Base-by-base conservation (phyloP, 768 basidiomycete species). In the Boletus sensibilis region DNA sequence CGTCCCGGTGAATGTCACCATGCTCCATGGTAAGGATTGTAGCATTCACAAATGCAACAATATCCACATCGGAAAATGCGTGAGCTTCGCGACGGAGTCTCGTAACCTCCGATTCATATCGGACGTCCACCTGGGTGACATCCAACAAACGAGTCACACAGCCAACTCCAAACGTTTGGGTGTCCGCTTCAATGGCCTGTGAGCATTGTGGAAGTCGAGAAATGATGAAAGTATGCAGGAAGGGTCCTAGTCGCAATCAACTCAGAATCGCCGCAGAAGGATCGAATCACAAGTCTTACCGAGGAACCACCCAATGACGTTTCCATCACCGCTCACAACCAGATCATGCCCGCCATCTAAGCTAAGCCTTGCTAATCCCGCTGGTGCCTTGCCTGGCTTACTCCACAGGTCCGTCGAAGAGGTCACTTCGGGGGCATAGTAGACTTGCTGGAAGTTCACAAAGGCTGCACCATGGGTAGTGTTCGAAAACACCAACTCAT, bases 271-370 rank as follows among this genome's bases (percentile, higher is more conserved):
- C 37, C 11, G 29, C 45, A 41, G 48, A 49, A 18, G 29, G 2
- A 16, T 40, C n/a, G 9, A 29, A 56, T 33, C 27, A 37, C 23
- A 46, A 35, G 12, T 40, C 76, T 43, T 65, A 87, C 88, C 88
- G 31, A 90, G 76, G 70, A 90, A 81, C 88, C 88, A 90, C 58
- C 88, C 87, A 34, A 90, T 53, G 33, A 74, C 83, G 52, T 77
- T 81, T 18, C 88, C 88, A 65, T 89, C 84, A 12, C 78, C 64
- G 34, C 81, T 86, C 74, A 81, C 85, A 2, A 82, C 77, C 37
- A 90, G 66, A 64, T 86, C 85, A 62, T 90, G 88, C 1, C 87
- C 88, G 18, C 88, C 88, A 67, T 90, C 87, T 60, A 87, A 63
- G 62, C 88, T 89, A 55, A 90, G 55, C 34, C 88, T 78, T 4